Base-by-base conservation (phyloP, 257 asterid species). In the Nemophila menziesii region DNA sequence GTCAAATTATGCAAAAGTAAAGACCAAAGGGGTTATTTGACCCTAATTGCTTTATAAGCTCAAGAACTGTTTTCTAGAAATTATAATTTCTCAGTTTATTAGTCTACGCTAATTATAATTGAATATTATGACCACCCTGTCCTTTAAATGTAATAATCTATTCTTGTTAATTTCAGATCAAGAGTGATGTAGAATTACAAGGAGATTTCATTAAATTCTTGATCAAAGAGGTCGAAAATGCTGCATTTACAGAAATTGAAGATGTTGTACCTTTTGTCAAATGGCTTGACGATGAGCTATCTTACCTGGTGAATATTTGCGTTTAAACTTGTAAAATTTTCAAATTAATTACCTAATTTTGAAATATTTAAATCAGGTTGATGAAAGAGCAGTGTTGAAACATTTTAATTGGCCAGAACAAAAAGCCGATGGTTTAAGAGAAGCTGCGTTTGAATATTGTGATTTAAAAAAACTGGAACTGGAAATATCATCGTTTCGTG, bases 201-300 rank as follows among this genome's bases (percentile, higher is more conserved):
- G 96, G 96, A 26, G 99, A 85, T 64, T 90, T 90, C 65, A 79
- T 90, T 51, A 77, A 79, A 60, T 90, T 65, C 61, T 71, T 90
- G 66, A 85, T 85, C 68, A 85, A 77, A 62, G 96, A 90, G 69
- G 93, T 90, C 34, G 93, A 73, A 61, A 74, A 58, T 27, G 94
- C 99, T 57, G 83, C 80, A 40, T 90, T 85, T 51, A 62, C 77
- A 13, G 86, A 81, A 66, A 90, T 90, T 59, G 93, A 85, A 50
- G 99, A 90, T 66, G 93, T 90, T 37, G 78, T 85, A 20, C 79
- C 92, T 33, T 90, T 90, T 47, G 99, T 90, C 5, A 90, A 90
- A 65, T 90, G 99, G 99, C 99, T 90, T 16, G 99, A 90, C 39
- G 96, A 90, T 48, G 99, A 90, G 63, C 96, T 90, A 38, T 85